A percentile compares a stretch with the other conserved stretches of the same genome.
Evolutionary conservation across 2,329 filamentous ascomycete species (phyloP).

Genomic region (Bimuria novae-zelandiae): DNA sequence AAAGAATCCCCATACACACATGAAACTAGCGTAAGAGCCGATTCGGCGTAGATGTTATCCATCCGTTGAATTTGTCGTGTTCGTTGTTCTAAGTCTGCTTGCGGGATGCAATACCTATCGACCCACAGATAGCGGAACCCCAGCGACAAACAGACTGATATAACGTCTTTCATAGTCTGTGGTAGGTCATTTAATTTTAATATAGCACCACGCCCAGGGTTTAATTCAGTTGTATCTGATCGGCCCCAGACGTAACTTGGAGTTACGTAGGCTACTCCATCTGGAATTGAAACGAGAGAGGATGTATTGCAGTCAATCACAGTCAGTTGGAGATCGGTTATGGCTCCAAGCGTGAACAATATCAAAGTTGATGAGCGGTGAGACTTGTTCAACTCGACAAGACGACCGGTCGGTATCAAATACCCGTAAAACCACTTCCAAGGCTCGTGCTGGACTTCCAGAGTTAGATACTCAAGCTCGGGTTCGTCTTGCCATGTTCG

Average conservation of each 20-base stretch:
- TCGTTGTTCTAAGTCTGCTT: too few species aligned
- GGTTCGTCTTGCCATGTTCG: background rate
- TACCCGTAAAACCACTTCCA: background rate
- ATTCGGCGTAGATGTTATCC: too few species aligned
- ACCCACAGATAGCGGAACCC: too few species aligned
- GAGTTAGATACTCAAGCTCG: background rate
- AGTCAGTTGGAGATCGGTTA: background rate
- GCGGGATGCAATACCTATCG: too few species aligned
- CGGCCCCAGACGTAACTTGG: background rate
- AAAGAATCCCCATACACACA: too few species aligned
- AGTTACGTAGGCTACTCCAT: background rate
- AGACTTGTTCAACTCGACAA: background rate
- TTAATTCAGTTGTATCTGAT: background rate
- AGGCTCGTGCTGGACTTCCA: background rate
- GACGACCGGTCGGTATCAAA: background rate
- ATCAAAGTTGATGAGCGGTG: background rate
- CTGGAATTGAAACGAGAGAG: background rate
- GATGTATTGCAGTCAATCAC: background rate
- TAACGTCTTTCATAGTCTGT: too few species aligned
- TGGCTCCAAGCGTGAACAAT: background rate
- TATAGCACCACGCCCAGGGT: background rate
- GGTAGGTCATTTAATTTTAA: too few species aligned
- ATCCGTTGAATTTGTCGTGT: too few species aligned
- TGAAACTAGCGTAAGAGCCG: too few species aligned
- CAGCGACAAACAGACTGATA: too few species aligned